phyloP scores from a whole-genome alignment of 1,284 basidiomycete species.

The Puccinia triticina region DNA sequence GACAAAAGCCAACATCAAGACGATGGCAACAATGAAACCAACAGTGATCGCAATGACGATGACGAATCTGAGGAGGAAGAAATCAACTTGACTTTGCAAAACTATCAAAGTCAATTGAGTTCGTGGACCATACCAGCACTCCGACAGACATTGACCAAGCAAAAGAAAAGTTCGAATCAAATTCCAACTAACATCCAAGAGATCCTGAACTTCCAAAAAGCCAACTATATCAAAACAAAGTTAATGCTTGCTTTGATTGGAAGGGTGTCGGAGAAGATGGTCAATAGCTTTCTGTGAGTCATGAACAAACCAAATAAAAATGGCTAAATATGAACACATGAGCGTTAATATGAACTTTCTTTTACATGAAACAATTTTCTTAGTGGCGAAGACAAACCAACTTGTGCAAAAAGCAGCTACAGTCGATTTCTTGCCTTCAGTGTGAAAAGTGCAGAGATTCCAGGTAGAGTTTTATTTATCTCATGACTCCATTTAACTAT shows the following conservation, averaged over 20 bases:
- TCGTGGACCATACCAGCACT: not conserved
- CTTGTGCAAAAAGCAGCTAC: not conserved
- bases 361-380: too few relatives aligned
- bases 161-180: not conserved
- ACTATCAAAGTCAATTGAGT: not conserved
- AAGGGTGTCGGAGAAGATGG: not conserved
- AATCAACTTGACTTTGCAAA: not conserved
- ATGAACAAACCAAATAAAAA: too few relatives aligned
- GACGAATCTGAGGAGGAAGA: too few relatives aligned
- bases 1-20: too few relatives aligned
- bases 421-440: not conserved
- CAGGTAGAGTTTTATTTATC: not conserved
- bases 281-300: not conserved
- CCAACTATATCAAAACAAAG: conserved; percentile 13
- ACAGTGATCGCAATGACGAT: too few relatives aligned
- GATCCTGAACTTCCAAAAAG: not conserved
- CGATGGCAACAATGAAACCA: too few relatives aligned
- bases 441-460: not conserved
- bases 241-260: too few relatives aligned
- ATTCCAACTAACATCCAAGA: not conserved
- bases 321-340: too few relatives aligned
- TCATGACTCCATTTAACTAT: too few relatives aligned
- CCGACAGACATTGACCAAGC: not conserved
- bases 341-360: too few relatives aligned
- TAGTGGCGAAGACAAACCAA: conserved; percentile 4